These are phyloP conservation scores for Trichoderma orchidacearum DNA, from an alignment of 495 filamentous ascomycete species.

Conservation along the genomic window DNA sequence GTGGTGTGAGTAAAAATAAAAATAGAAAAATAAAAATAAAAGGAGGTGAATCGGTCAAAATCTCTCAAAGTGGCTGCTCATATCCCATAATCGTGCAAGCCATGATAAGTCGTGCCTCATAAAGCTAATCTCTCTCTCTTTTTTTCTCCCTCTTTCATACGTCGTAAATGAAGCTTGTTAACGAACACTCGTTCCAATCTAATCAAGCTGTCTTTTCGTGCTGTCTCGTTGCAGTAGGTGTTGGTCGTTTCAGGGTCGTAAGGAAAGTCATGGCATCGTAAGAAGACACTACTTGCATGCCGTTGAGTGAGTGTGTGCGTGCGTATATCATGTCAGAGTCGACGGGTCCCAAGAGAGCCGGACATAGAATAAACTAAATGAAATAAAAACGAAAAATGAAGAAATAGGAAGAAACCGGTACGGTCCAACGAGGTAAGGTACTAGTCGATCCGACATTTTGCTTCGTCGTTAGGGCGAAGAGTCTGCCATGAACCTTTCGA, in stretches of 20 bases:
- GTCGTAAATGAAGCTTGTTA: neutral
- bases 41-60: neutral
- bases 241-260: neutral
- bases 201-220: neutral
- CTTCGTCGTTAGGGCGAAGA: neutral
- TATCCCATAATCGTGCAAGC: neutral
- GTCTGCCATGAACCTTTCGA: conserved; percentile 29
- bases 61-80: neutral
- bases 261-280: neutral
- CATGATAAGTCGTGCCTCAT: neutral
- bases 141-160: neutral
- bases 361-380: neutral
- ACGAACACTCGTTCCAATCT: neutral
- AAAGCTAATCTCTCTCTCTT: neutral
- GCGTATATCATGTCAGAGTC: neutral
- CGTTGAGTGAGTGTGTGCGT: neutral
- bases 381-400: neutral
- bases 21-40: too few species aligned
- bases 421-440: neutral
- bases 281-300: neutral
- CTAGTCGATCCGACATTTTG: neutral
- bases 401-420: neutral
- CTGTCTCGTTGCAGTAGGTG: neutral
- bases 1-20: neutral
- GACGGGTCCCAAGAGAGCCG: neutral